phyloP scores from a whole-genome alignment of 2,329 filamentous ascomycete species.

The Calonectria pauciramosa region DNA sequence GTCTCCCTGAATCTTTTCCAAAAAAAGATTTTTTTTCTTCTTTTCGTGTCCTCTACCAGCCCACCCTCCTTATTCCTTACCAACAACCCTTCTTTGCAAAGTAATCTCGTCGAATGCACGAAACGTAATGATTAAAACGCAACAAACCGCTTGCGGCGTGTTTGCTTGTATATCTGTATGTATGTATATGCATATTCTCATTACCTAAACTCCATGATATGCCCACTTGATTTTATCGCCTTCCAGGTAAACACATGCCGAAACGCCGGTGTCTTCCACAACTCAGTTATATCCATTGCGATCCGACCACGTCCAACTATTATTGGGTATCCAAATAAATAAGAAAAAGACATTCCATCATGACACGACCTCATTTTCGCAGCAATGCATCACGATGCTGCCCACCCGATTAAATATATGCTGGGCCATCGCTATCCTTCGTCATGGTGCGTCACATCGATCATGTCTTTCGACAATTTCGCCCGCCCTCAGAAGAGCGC shows the following conservation, averaged over 20 bases:
- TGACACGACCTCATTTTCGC: neutral
- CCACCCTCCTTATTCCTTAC: neutral
- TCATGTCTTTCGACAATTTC: constrained; percentile 68
- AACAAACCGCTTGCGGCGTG: neutral
- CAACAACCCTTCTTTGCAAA: neutral
- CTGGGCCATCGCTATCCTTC: constrained; percentile 13
- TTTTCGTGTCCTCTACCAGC: neutral
- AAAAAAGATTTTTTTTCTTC: neutral
- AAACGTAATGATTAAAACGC: neutral
- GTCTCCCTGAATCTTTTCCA: neutral
- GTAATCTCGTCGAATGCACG: neutral
- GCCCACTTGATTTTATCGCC: constrained; percentile 11
- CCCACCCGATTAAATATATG: neutral
- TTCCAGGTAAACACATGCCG: constrained; percentile 8
- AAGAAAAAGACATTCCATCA: constrained; percentile 5
- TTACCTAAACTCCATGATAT: constrained; percentile 8
- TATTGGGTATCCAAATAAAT: constrained; percentile 24
- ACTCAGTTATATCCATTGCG: neutral
- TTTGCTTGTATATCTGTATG: neutral
- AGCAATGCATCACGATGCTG: neutral
- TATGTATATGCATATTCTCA: constrained; percentile 6
- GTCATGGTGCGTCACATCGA: constrained; percentile 36
- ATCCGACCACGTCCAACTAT: constrained; percentile 19
- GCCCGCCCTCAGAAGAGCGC: constrained; percentile 69
- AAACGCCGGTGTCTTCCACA: constrained; percentile 21